phyloP scores from a whole-genome alignment of 495 filamentous ascomycete genomes.

The Aspergillus steynii region DNA sequence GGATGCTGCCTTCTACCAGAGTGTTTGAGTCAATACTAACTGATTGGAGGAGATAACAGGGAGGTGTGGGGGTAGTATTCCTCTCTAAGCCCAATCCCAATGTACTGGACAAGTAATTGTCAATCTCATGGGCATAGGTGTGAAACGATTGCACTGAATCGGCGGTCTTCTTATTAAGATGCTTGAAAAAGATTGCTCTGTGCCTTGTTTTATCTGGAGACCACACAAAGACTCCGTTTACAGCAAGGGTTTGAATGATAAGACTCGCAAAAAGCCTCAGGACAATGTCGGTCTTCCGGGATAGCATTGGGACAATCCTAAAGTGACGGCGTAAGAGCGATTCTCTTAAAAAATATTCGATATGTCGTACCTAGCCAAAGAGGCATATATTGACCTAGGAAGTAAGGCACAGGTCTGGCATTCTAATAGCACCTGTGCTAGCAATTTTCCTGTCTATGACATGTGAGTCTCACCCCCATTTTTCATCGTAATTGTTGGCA shows the following conservation, averaged over 20 bases:
- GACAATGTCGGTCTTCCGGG: constrained; percentile 1
- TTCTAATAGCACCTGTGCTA: constrained; percentile 15
- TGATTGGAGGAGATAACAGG: neutral
- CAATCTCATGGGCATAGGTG: neutral
- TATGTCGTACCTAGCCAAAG: constrained; percentile 7
- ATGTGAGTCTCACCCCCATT: constrained; percentile 2
- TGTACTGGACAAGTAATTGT: neutral
- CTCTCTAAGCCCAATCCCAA: neutral
- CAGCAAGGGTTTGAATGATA: constrained; percentile 5
- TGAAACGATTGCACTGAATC: neutral
- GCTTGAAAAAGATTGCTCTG: constrained; percentile 6
- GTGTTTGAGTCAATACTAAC: neutral
- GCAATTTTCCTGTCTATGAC: constrained; percentile 19
- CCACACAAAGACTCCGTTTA: constrained; percentile 3
- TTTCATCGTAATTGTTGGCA: neutral
- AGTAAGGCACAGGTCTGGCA: constrained; percentile 1
- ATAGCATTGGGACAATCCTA: constrained; percentile 6
- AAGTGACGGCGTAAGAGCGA: neutral
- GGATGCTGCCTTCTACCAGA: neutral
- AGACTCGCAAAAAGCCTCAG: constrained; percentile 12
- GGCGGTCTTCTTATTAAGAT: neutral
- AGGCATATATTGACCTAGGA: neutral
- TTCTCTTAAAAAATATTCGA: neutral
- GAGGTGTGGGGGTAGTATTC: neutral
- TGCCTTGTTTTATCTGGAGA: constrained; percentile 5